Evolutionary conservation across 2,329 filamentous ascomycete genomes (phyloP), one percentile per base, ranked within the genome.

Genomic region (Venturia carpophila): DNA sequence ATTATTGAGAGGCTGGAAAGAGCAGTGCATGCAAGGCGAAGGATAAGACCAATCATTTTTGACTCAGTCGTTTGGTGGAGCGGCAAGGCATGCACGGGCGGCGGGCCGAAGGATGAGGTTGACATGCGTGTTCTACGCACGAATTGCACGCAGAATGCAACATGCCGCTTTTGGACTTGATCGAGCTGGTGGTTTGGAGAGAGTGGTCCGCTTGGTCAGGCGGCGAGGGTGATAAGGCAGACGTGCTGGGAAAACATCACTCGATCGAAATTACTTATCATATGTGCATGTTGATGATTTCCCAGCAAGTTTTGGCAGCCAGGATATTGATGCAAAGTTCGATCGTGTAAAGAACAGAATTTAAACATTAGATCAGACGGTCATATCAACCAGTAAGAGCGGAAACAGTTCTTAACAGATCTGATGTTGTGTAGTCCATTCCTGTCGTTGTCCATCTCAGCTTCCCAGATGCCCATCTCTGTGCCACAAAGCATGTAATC

Each of bases 401-500:
- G 17, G n/a, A 17, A 27, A 43, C n/a, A 43, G n/a, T 34, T 24
- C 60, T 27, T n/a, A 5, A 19, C 37, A 47, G 43, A 10, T 43
- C 17, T 34, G 21, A 10, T 7, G 5, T 9, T 27, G 49, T n/a
- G 34, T 39, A 5, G 21, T 34, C 6, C 17, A 30, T 58, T 3
- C 2, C 30, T 58, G 6, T n/a, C 34, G 4, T 43, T 43, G n/a
- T 39, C 39, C 21, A 56, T 39, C 1, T 24, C 30, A 64, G n/a
- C 30, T 68, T 69, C 39, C 68, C 68, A 19, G 27, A 65, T 62
- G 65, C 67, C 71, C 71, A 73, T 13, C 68, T 41, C 66, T 64
- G 68, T 69, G 70, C 70, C 24, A 70, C 66, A 71, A 71, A 73
- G 64, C 71, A 73, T 34, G 67, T 68, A 47, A 73, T 67, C 64